Conservation (phyloP, 78 protist genomes). For the Goniomonas avonlea region DNA sequence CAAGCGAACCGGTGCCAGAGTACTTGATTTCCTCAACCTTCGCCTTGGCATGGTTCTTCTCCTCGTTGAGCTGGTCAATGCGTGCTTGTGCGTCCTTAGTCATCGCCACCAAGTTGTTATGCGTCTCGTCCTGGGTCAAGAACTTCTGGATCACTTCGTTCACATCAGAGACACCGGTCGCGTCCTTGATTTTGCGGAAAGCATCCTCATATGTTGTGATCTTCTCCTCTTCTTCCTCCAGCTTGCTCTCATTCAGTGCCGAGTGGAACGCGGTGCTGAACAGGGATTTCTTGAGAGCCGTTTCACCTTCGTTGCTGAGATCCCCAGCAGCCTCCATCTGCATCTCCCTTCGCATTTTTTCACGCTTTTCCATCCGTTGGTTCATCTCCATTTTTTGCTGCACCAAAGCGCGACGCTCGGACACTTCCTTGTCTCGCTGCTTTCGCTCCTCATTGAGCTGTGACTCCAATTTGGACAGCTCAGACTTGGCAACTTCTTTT, state of each 20-base stretch:
- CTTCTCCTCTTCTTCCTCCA: slow-evolving; percentile 38
- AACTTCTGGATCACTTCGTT: slow-evolving; percentile 49
- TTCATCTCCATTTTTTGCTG: slow-evolving; percentile 24
- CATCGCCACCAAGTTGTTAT: neutral
- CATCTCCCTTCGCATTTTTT: slow-evolving; percentile 7
- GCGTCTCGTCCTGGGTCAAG: slow-evolving; percentile 32
- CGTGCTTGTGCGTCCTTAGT: slow-evolving; percentile 40
- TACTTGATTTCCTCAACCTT: slow-evolving; percentile 31
- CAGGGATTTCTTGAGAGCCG: slow-evolving; percentile 5
- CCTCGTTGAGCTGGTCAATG: slow-evolving; percentile 24
- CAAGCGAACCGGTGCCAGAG: slow-evolving; percentile 10
- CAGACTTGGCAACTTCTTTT: slow-evolving; percentile 41
- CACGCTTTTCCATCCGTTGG: slow-evolving; percentile 28
- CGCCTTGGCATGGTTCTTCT: neutral
- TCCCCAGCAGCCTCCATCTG: slow-evolving; percentile 24
- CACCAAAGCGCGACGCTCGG: slow-evolving; percentile 22
- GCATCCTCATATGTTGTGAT: slow-evolving; percentile 52
- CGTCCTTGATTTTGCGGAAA: slow-evolving; percentile 43
- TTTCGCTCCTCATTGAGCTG: slow-evolving; percentile 24
- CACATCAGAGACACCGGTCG: slow-evolving; percentile 43
- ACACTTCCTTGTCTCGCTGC: slow-evolving; percentile 21
- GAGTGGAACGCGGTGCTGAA: slow-evolving; percentile 20
- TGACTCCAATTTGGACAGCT: slow-evolving; percentile 33
- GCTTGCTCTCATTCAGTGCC: slow-evolving; percentile 1
- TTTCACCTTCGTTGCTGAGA: neutral